Evolutionary conservation across 495 filamentous ascomycete genomes (phyloP).

Genomic region (Aspergillus cavernicola): DNA sequence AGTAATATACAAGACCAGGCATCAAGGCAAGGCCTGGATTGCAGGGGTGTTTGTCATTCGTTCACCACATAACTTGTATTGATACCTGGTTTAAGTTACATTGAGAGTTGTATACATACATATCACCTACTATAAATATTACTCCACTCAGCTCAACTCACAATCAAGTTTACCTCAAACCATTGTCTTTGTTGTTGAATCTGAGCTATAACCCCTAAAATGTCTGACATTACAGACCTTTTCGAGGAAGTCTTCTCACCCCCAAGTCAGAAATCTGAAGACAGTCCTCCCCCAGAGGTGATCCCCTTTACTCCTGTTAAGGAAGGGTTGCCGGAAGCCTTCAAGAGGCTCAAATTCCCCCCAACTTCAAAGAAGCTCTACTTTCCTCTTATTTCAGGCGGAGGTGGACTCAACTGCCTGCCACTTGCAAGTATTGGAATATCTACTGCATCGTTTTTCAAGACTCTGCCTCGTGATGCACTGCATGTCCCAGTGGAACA

Average conservation of each 20-base stretch:
- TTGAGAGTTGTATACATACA: too few species aligned
- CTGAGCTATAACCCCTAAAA: neutral
- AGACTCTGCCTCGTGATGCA: slow-evolving; percentile 4
- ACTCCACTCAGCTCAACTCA: neutral
- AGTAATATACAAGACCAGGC: too few species aligned
- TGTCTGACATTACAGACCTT: slow-evolving; percentile 7
- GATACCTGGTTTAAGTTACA: too few species aligned
- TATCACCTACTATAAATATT: neutral
- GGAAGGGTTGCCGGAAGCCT: slow-evolving; percentile 2
- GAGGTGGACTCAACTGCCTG: slow-evolving; percentile 6
- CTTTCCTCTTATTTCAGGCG: slow-evolving; percentile 6
- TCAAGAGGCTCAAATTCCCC: slow-evolving; percentile 9
- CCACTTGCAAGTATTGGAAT: slow-evolving; percentile 2
- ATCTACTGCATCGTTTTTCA: slow-evolving; percentile 3
- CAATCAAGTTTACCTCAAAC: neutral
- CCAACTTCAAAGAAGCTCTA: slow-evolving; percentile 7
- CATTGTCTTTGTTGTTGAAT: neutral
- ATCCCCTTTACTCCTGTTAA: neutral
- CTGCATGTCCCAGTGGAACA: slow-evolving; percentile 1
- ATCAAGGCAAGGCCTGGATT: too few species aligned
- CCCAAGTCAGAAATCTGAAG: neutral
- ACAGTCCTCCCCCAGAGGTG: neutral
- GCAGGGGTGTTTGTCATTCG: too few species aligned
- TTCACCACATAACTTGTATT: too few species aligned
- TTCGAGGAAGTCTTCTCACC: slow-evolving; percentile 1